phyloP scores from a whole-genome alignment of 2,329 filamentous ascomycete species.

The Paecilomyces variotii region DNA sequence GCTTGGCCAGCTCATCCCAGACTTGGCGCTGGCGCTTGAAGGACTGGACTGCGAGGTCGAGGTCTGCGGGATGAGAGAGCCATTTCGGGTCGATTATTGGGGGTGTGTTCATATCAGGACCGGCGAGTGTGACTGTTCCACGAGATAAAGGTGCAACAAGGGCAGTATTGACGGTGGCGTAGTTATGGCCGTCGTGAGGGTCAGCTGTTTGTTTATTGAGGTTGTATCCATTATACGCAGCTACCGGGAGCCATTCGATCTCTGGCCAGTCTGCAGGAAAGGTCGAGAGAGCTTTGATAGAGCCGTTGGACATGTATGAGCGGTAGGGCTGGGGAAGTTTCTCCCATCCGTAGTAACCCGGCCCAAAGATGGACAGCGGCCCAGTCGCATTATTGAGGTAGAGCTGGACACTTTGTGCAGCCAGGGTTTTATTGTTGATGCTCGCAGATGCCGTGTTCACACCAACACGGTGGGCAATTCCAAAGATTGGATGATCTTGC shows the following conservation, averaged over 20 bases:
- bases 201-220: constrained; percentile 14
- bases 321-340: constrained; percentile 18
- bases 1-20: constrained; percentile 20
- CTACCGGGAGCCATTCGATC: constrained; percentile 24
- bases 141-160: constrained; percentile 37
- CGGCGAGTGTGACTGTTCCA: constrained; percentile 38
- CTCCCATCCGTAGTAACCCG: constrained; percentile 22
- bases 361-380: constrained; percentile 11
- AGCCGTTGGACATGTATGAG: constrained; percentile 10
- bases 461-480: constrained; percentile 26
- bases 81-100: constrained; percentile 43
- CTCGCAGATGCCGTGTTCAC: constrained; percentile 21
- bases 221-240: constrained; percentile 21
- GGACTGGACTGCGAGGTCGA: constrained; percentile 36
- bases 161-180: constrained; percentile 22
- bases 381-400: constrained; percentile 17
- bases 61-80: constrained; percentile 36
- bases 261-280: constrained; percentile 33
- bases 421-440: constrained; percentile 13
- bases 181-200: constrained; percentile 25
- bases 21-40: constrained; percentile 37
- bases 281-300: constrained; percentile 13
- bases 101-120: constrained; percentile 22
- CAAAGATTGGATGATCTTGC: constrained; percentile 33
- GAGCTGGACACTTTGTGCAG: constrained; percentile 11